These are phyloP conservation scores for Sclerotiophoma versabilis DNA, from an alignment of 2,329 filamentous ascomycete species.

Conservation along the genomic window DNA sequence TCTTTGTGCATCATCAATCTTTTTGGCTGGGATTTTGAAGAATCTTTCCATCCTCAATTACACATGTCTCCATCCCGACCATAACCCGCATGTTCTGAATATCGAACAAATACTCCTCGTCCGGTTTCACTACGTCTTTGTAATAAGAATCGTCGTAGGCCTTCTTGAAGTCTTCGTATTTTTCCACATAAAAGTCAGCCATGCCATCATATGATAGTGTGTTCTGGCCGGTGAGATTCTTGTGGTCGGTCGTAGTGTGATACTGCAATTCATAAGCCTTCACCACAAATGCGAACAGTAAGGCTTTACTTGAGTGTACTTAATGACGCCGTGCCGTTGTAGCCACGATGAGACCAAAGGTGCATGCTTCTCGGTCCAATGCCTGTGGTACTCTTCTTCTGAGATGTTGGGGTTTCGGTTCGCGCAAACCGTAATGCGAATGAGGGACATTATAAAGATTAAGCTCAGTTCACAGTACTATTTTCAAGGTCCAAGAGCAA, in stretches of 20 bases:
- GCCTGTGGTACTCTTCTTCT: constrained; percentile 32
- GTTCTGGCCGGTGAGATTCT: constrained; percentile 23
- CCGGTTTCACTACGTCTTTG: constrained; percentile 25
- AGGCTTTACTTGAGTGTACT: constrained; percentile 31
- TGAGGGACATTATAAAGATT: constrained; percentile 22
- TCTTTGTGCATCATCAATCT: not conserved
- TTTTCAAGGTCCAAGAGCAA: too few species aligned
- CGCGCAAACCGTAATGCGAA: constrained; percentile 33
- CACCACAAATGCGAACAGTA: not conserved
- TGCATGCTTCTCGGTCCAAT: constrained; percentile 35
- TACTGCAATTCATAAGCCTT: constrained; percentile 16
- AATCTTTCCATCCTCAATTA: constrained; percentile 6
- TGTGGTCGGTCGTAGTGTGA: constrained; percentile 29
- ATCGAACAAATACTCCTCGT: constrained; percentile 34
- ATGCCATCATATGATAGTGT: constrained; percentile 30
- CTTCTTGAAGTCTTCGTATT: constrained; percentile 33
- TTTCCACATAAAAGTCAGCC: constrained; percentile 36
- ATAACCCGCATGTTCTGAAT: constrained; percentile 18
- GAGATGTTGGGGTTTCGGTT: constrained; percentile 29
- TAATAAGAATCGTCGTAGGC: constrained; percentile 36
- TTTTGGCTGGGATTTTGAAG: not conserved
- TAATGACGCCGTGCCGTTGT: constrained; percentile 28
- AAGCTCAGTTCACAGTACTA: not conserved
- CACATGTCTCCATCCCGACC: constrained; percentile 8
- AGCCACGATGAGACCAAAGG: constrained; percentile 32